Conservation (phyloP, 306 rosid genomes). For the Prunus mongolica region DNA sequence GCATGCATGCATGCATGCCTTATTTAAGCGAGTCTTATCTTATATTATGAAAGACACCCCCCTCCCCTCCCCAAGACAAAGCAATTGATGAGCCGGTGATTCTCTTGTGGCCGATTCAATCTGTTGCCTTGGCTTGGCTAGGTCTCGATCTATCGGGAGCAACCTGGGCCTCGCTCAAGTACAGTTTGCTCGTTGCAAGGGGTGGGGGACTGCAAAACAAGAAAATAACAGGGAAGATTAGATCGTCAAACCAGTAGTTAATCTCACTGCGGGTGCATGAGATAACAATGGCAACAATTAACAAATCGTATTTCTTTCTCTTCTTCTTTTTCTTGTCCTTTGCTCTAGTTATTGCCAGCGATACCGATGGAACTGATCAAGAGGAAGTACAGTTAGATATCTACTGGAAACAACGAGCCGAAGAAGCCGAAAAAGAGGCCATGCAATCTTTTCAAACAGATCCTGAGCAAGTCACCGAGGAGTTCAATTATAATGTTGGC, state of each 20-base stretch:
- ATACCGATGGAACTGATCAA: background rate
- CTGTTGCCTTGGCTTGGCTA: slow-evolving; percentile 4
- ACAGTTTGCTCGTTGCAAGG: background rate
- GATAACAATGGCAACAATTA: slow-evolving; percentile 5
- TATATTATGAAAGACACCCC: background rate
- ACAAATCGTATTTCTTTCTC: background rate
- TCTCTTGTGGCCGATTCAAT: background rate
- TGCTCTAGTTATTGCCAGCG: slow-evolving; percentile 14
- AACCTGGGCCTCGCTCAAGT: background rate
- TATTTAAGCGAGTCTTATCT: background rate
- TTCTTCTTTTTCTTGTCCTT: slow-evolving; percentile 24
- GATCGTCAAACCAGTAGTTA: background rate
- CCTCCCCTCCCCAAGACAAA: background rate
- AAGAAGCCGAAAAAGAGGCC: slow-evolving; percentile 24
- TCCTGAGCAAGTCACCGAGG: slow-evolving; percentile 40
- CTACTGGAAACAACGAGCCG: slow-evolving; percentile 54
- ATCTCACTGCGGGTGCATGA: too few relatives aligned
- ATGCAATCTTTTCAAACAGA: slow-evolving; percentile 19
- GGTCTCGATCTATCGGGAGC: background rate
- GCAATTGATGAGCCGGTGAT: background rate
- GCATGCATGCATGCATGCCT: background rate
- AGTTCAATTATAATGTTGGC: slow-evolving; percentile 29
- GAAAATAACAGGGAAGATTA: too few relatives aligned
- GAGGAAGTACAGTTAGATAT: slow-evolving; percentile 21
- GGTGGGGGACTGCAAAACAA: background rate